Evolutionary conservation across 768 basidiomycete genomes (phyloP).

Genomic region (Calocybe cyanea): DNA sequence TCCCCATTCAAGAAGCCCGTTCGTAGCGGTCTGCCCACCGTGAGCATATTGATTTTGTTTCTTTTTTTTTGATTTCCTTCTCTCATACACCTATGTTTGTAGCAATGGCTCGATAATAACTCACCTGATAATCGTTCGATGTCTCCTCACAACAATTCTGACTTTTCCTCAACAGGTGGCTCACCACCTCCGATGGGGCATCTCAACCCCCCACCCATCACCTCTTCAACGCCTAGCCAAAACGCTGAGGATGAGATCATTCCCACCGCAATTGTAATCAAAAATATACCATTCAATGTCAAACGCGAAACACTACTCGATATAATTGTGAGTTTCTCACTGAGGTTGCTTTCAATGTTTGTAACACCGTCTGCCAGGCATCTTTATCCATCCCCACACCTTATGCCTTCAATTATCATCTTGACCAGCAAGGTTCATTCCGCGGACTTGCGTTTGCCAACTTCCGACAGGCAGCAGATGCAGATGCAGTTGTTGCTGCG

Average conservation of each 20-base stretch:
- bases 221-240: constrained; percentile 47
- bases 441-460: constrained; percentile 98
- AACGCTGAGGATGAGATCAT: constrained; percentile 86
- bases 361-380: constrained; percentile 45
- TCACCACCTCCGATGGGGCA: constrained; percentile 61
- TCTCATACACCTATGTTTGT: constrained; percentile 16
- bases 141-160: constrained; percentile 84
- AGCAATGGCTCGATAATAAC: constrained; percentile 87
- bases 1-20: constrained; percentile 74
- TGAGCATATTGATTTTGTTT: constrained; percentile 37
- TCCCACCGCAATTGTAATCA: constrained; percentile 99
- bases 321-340: constrained; percentile 75
- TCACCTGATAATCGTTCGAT: constrained; percentile 73
- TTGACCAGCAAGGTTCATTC: constrained; percentile 95
- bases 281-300: constrained; percentile 99
- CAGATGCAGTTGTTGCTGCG: constrained; percentile 93
- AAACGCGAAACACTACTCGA: constrained; percentile 94
- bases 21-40: constrained; percentile 71
- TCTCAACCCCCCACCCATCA: constrained; percentile 41
- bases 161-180: constrained; percentile 84
- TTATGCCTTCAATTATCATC: constrained; percentile 99
- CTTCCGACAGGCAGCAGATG: constrained; percentile 87
- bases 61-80: constrained; percentile 14
- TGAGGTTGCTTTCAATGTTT: background rate
- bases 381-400: constrained; percentile 93